phyloP scores from a whole-genome alignment of 257 asterid species.

The Solanum virginianum region DNA sequence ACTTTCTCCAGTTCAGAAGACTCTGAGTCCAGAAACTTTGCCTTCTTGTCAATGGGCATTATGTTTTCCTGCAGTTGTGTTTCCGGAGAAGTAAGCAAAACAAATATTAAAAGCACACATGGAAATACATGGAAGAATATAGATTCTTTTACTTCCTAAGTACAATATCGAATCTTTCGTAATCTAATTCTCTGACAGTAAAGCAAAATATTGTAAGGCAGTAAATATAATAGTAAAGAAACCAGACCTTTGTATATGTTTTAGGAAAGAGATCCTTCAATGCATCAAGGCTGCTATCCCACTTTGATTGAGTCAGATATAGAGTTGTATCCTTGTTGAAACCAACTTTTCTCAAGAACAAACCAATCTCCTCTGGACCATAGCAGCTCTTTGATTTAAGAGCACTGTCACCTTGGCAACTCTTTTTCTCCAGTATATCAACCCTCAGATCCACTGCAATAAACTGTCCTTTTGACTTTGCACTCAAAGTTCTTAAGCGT shows the following conservation, averaged over 20 bases:
- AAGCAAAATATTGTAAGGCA: not conserved
- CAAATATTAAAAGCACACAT: not conserved
- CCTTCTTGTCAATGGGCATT: constrained; percentile 28
- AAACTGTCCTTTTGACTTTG: not conserved
- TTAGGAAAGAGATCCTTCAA: not conserved
- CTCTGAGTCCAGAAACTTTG: constrained; percentile 12
- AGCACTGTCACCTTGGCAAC: not conserved
- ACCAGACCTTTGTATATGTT: constrained; percentile 4
- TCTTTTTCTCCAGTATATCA: not conserved
- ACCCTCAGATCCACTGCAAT: constrained; percentile 3
- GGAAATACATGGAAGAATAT: not conserved
- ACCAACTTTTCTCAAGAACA: not conserved
- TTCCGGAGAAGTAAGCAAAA: not conserved
- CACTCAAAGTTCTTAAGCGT: not conserved
- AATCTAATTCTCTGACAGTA: not conserved
- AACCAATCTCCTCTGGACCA: constrained; percentile 1
- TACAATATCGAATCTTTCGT: not conserved
- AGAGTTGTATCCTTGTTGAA: constrained; percentile 1
- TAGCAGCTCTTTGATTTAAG: not conserved
- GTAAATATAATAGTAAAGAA: not conserved
- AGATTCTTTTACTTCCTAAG: not conserved
- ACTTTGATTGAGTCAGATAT: constrained; percentile 3
- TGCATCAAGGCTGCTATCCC: constrained; percentile 1
- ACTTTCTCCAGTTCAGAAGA: not conserved
- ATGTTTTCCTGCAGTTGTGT: constrained; percentile 4